phyloP scores from a whole-genome alignment of 495 filamentous ascomycete genomes.

The Bombardia bombarda region DNA sequence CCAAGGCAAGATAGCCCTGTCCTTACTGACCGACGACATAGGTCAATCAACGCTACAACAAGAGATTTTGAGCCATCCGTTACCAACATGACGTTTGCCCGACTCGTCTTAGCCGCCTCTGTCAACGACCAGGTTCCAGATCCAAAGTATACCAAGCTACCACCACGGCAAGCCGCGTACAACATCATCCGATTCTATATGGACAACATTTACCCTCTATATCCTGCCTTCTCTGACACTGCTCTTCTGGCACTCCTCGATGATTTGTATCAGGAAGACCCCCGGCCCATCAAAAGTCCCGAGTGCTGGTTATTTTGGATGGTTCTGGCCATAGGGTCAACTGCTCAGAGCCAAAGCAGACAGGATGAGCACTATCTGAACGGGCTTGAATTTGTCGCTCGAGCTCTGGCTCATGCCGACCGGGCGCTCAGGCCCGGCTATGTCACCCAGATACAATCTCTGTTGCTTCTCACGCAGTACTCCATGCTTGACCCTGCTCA shows the following conservation, averaged over 20 bases:
- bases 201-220: constrained; percentile 65
- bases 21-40: constrained; percentile 24
- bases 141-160: constrained; percentile 48
- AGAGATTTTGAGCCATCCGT: constrained; percentile 85
- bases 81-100: constrained; percentile 76
- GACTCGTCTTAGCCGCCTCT: constrained; percentile 67
- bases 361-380: constrained; percentile 56
- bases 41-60: constrained; percentile 84
- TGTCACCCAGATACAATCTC: constrained; percentile 71
- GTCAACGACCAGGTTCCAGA: constrained; percentile 56
- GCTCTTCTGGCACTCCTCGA: constrained; percentile 68
- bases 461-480: constrained; percentile 79
- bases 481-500: constrained; percentile 79
- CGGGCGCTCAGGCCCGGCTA: constrained; percentile 76
- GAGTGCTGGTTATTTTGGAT: constrained; percentile 83
- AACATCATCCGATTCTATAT: constrained; percentile 74
- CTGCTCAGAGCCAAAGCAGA: constrained; percentile 58
- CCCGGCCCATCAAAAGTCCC: constrained; percentile 54
- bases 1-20: neutral
- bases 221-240: constrained; percentile 73
- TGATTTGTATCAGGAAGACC: constrained; percentile 60
- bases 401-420: constrained; percentile 68
- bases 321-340: constrained; percentile 75
- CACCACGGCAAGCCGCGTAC: constrained; percentile 54
- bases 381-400: constrained; percentile 57